A percentile compares a stretch with the other conserved stretches of the same genome.
Conservation (phyloP, 805 yeast species). For the Starmerella apis region DNA sequence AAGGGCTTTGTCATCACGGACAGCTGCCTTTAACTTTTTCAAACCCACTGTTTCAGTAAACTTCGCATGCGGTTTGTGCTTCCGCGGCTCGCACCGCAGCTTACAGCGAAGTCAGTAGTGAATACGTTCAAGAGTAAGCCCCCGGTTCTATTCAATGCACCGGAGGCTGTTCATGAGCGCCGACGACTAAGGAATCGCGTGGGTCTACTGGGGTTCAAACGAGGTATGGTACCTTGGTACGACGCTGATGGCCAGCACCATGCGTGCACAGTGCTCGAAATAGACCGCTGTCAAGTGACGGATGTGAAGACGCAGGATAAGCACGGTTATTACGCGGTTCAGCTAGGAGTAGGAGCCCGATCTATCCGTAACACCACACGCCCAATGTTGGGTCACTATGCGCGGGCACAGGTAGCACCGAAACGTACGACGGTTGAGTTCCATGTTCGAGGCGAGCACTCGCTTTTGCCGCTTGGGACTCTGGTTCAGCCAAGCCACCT, state of each 20-base stretch:
- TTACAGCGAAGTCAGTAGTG: conserved; percentile 29
- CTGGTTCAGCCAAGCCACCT: conserved; percentile 76
- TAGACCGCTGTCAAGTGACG: conserved; percentile 79
- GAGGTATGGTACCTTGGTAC: conserved; percentile 77
- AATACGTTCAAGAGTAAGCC: conserved; percentile 33
- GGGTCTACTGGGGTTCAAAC: conserved; percentile 72
- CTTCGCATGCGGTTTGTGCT: conserved; percentile 14
- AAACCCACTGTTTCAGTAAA: background rate
- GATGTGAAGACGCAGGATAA: conserved; percentile 56
- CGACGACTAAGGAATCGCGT: conserved; percentile 66
- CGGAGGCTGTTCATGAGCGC: conserved; percentile 58
- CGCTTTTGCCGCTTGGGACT: conserved; percentile 66
- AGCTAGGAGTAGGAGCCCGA: conserved; percentile 72
- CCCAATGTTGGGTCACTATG: conserved; percentile 63
- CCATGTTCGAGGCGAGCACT: conserved; percentile 55
- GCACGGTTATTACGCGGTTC: conserved; percentile 77
- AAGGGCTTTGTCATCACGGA: background rate
- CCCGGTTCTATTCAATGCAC: conserved; percentile 53
- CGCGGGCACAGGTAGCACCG: conserved; percentile 73
- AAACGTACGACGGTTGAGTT: conserved; percentile 68
- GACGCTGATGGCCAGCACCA: conserved; percentile 56
- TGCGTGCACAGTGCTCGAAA: conserved; percentile 81
- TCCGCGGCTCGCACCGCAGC: conserved; percentile 27
- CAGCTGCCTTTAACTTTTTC: background rate
- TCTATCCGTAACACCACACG: conserved; percentile 52